Percentiles rank a stretch among this genome's conserved stretches.
phyloP scores from a whole-genome alignment of 177 flowering plant species.

The Tripterygium wilfordii region DNA sequence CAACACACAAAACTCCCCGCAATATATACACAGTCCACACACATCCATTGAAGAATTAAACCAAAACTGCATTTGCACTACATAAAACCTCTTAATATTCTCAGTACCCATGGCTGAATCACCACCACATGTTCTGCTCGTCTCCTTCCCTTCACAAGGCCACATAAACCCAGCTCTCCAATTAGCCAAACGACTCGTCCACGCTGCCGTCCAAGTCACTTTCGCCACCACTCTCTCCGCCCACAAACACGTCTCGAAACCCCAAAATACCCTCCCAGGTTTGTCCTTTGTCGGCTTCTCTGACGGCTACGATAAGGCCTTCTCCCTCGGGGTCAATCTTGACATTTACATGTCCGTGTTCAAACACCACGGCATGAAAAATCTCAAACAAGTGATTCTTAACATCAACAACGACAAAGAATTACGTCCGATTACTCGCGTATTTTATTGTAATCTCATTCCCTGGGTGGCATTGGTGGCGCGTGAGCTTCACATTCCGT shows the following conservation, averaged over 20 bases:
- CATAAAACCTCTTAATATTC: no score
- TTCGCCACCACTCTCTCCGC: conserved; percentile 18
- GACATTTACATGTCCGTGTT: conserved; percentile 11
- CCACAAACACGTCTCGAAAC: conserved; percentile 14
- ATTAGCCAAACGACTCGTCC: conserved; percentile 22
- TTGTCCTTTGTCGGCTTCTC: conserved; percentile 23
- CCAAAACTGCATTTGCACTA: no score
- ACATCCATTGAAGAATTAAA: no score
- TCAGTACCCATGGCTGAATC: no score
- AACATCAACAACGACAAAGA: conserved; percentile 1
- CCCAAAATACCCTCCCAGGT: conserved; percentile 5
- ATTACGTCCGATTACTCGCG: conserved; percentile 18
- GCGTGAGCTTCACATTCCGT: conserved; percentile 19
- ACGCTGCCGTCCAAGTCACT: conserved; percentile 22
- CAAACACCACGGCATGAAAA: conserved; percentile 17
- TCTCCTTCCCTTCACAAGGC: conserved; percentile 18
- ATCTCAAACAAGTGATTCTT: conserved; percentile 17
- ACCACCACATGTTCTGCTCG: conserved; percentile 12
- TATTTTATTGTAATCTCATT: conserved; percentile 32
- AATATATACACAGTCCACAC: no score
- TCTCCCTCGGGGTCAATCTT: conserved; percentile 5
- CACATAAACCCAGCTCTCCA: conserved; percentile 22
- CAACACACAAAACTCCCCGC: no score
- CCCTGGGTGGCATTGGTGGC: conserved; percentile 51
- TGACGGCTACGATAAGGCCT: conserved; percentile 44